Evolutionary conservation across 805 yeast genomes (phyloP), one percentile per base, ranked within the genome.

Genomic region (Schwanniomyces occidentalis): DNA sequence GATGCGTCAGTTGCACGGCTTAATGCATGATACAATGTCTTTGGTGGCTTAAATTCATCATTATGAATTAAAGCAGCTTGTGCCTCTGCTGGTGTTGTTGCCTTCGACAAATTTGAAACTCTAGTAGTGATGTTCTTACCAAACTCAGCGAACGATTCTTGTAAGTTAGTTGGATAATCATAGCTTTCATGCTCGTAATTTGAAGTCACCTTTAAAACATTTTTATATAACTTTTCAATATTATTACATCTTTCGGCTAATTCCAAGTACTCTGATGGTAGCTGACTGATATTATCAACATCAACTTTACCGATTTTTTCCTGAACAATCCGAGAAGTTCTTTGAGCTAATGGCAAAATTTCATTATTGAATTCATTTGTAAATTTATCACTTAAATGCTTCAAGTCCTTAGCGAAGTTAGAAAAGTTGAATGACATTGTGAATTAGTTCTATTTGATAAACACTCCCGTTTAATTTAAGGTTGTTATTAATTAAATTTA

Each of bases 1-100:
- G 78, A 67, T 10, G 71, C 73, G 41, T 81, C 75, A 7, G 91
- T 75, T 25, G 91, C 90, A 39, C 91, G 76, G 29, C 87, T 76
- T 40, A 86, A 66, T 5, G 95, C 95, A 56, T 85, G 91, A 60
- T 82, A 81, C 52, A 86, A 69, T 10, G 95, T 87, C 70, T 85
- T 84, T 49, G 95, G 95, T 28, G 78, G 71, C 50, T 74, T 66
- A 54, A 80, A 62, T 46, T 68, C 69, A 9, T 51, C 57, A 8
- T 50, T 52, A 35, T 75, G 65, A 25, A 84, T 64, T 42, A 69
- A 56, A 9, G 86, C 84, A 9, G 84, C 77, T 64, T 86, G 93
- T 4, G 90, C 91, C 56, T 86, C 95, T n/a, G 79, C 74, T 1
- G 91, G 86, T 16, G 84, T 73, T 30, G 82, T 73, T 9, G 89